Evolutionary conservation across 805 yeast genomes (phyloP).

Genomic region (Yamadazyma sp.): DNA sequence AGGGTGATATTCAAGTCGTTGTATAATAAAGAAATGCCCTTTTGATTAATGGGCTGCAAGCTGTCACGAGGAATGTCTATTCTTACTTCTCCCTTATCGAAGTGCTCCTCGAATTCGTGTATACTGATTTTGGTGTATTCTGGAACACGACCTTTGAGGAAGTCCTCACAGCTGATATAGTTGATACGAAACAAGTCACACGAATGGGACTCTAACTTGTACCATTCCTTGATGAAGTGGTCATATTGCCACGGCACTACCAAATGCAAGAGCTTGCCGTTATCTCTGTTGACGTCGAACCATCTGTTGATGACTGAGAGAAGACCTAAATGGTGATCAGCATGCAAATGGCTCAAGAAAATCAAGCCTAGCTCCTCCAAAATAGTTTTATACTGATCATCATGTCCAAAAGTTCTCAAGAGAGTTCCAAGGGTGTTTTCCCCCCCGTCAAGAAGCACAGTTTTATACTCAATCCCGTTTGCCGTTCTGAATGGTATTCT

Average conservation of each 20-base stretch:
- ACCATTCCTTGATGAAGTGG: slow-evolving; percentile 70
- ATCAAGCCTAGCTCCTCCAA: slow-evolving; percentile 64
- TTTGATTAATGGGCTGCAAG: slow-evolving; percentile 27
- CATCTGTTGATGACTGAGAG: slow-evolving; percentile 69
- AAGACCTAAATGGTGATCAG: slow-evolving; percentile 93
- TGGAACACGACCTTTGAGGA: slow-evolving; percentile 35
- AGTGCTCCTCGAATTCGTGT: slow-evolving; percentile 33
- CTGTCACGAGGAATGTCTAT: slow-evolving; percentile 21
- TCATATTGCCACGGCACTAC: slow-evolving; percentile 76
- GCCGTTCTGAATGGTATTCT: slow-evolving; percentile 56
- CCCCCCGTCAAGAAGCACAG: slow-evolving; percentile 86
- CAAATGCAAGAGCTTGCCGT: slow-evolving; percentile 47
- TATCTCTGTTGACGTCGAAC: slow-evolving; percentile 43
- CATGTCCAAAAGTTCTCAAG: slow-evolving; percentile 56
- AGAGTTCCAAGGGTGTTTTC: slow-evolving; percentile 84
- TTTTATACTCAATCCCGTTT: slow-evolving; percentile 29
- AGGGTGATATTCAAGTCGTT: slow-evolving; percentile 41
- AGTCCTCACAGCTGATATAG: slow-evolving; percentile 62
- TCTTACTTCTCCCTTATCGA: slow-evolving; percentile 22
- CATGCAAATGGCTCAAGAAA: slow-evolving; percentile 88
- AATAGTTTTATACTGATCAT: slow-evolving; percentile 38
- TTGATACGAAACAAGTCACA: slow-evolving; percentile 44
- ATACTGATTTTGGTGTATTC: slow-evolving; percentile 29
- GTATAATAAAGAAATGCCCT: slow-evolving; percentile 34
- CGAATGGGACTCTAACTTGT: slow-evolving; percentile 44